Percentiles rank a stretch among this genome's conserved stretches.
Evolutionary conservation across 148 eudicot genomes (phyloP).

Genomic region (Spergularia bocconei): DNA sequence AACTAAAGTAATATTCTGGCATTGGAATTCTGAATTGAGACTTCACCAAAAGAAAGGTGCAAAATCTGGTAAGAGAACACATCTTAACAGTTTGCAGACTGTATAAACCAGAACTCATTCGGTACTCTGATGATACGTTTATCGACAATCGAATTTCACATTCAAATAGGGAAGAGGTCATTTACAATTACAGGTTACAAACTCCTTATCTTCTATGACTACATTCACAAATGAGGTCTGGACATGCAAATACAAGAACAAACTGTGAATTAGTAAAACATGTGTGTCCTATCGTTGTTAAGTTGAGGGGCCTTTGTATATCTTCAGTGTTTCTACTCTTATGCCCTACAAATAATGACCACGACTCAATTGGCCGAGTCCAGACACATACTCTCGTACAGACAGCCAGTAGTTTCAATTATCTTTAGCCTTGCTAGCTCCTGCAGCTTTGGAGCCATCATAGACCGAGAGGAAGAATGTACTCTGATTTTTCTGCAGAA

Average conservation of each 20-base stretch:
- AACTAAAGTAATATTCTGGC: no score
- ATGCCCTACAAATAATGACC: not conserved
- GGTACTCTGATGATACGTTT: not conserved
- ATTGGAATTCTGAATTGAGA: no score
- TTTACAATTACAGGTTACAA: constrained; percentile 17
- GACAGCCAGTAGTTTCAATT: constrained; percentile 28
- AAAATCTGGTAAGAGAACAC: not conserved
- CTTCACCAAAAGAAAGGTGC: not conserved
- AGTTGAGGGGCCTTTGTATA: constrained; percentile 3
- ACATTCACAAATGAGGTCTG: constrained; percentile 2
- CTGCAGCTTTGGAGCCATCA: constrained; percentile 49
- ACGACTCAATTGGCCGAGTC: not conserved
- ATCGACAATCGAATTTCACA: not conserved
- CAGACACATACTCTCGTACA: not conserved
- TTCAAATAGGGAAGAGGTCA: constrained; percentile 4
- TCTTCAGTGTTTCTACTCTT: not conserved
- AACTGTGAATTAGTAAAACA: not conserved
- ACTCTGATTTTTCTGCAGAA: constrained; percentile 75
- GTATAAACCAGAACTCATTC: not conserved
- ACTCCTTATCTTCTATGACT: not conserved
- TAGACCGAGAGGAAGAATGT: constrained; percentile 65
- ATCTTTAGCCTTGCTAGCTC: constrained; percentile 54
- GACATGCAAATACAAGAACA: not conserved
- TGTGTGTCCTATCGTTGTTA: no score
- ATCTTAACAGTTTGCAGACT: not conserved